Evolutionary conservation across 2,329 filamentous ascomycete species (phyloP).

Genomic region (Diaporthe citri): DNA sequence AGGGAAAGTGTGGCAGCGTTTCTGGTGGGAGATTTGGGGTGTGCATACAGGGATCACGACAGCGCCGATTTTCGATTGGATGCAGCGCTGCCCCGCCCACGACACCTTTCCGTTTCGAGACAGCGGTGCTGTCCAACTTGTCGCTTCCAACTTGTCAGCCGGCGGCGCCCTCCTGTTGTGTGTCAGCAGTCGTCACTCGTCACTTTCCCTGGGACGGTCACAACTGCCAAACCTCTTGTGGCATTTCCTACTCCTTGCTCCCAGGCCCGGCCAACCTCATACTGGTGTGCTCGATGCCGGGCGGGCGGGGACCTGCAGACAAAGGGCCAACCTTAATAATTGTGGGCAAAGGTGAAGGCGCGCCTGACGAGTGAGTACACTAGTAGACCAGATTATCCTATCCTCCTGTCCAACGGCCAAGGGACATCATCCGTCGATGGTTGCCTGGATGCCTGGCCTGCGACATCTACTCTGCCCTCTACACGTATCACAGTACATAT

Average conservation of each 20-base stretch:
- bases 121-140: background rate
- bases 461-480: background rate
- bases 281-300: background rate
- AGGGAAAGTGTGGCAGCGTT: conserved; percentile 42
- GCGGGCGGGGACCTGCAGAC: conserved; percentile 2
- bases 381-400: background rate
- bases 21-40: conserved; percentile 41
- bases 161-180: background rate
- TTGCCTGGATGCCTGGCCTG: background rate
- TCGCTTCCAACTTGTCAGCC: background rate
- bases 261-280: background rate
- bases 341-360: background rate
- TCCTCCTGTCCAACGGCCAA: background rate
- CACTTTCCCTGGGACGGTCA: background rate
- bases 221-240: background rate
- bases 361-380: too few relatives aligned
- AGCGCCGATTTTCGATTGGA: conserved; percentile 47
- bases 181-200: background rate
- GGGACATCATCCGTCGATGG: background rate
- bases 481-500: background rate
- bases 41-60: conserved; percentile 30
- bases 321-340: conserved; percentile 12
- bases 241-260: background rate
- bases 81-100: conserved; percentile 37
- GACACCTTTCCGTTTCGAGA: conserved; percentile 41